Conservation (phyloP, 768 basidiomycete genomes). For the Pleurotus djamor region DNA sequence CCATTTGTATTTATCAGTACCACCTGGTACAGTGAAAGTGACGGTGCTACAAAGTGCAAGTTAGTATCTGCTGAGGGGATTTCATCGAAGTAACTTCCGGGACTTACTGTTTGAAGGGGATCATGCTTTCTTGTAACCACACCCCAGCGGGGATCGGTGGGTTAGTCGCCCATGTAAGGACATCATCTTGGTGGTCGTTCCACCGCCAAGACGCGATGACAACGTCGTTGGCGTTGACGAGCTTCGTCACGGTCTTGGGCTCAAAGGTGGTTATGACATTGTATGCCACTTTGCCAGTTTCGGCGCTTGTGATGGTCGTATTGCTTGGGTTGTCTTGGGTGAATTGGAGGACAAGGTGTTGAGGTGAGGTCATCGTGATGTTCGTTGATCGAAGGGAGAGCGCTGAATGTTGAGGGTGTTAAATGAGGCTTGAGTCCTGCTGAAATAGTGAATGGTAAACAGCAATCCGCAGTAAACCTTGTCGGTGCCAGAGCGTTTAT, state of each 20-base stretch:
- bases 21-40: conserved; percentile 27
- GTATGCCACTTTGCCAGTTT: conserved; percentile 30
- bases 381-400: background rate
- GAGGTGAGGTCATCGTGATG: background rate
- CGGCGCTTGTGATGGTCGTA: conserved; percentile 27
- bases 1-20: conserved; percentile 35
- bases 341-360: conserved; percentile 25
- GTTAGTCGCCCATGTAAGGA: conserved; percentile 30
- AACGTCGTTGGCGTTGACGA: conserved; percentile 27
- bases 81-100: background rate
- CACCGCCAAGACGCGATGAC: conserved; percentile 35
- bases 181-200: conserved; percentile 33
- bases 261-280: conserved; percentile 30
- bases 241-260: conserved; percentile 25
- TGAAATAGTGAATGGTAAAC: too few species aligned
- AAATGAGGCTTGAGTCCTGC: background rate
- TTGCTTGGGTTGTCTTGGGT: conserved; percentile 40
- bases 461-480: too few species aligned
- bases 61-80: background rate
- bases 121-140: conserved; percentile 37
- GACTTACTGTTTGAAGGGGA: conserved; percentile 38
- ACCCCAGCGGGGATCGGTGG: conserved; percentile 25
- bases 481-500: too few species aligned
- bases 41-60: conserved; percentile 26
- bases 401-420: background rate